Evolutionary conservation across 2,329 filamentous ascomycete genomes (phyloP).

Genomic region (Aspergillus eucalypticola): DNA sequence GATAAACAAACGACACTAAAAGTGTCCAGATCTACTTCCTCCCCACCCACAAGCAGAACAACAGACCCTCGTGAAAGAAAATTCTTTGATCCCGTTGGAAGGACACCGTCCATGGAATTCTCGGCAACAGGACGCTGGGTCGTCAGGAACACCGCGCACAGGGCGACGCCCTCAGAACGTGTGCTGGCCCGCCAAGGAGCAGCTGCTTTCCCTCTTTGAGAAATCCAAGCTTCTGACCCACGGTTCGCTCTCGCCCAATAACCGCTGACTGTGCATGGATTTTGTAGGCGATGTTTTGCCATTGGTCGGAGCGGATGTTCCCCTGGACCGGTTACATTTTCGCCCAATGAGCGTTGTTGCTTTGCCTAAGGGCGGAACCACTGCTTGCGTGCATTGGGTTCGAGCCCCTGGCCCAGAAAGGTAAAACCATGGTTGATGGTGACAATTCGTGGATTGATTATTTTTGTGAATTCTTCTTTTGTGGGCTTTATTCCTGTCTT

Average conservation of each 20-base stretch:
- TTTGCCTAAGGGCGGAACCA: not conserved
- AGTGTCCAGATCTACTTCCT: not conserved
- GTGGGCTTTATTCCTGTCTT: not conserved
- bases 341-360: not conserved
- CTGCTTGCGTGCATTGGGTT: not conserved
- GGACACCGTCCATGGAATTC: not conserved
- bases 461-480: not conserved
- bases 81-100: not conserved
- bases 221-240: not conserved
- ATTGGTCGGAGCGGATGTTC: not conserved
- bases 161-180: not conserved
- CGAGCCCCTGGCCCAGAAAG: not conserved
- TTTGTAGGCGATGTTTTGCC: not conserved
- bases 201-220: not conserved
- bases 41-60: not conserved
- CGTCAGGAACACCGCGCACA: not conserved
- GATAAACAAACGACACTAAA: not conserved
- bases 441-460: not conserved
- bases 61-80: not conserved
- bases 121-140: not conserved
- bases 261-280: not conserved
- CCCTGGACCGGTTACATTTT: not conserved
- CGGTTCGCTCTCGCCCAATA: not conserved
- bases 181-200: not conserved
- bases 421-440: not conserved